These are phyloP conservation scores for Mycena latifolia DNA, from an alignment of 768 basidiomycete species.

Conservation along the genomic window DNA sequence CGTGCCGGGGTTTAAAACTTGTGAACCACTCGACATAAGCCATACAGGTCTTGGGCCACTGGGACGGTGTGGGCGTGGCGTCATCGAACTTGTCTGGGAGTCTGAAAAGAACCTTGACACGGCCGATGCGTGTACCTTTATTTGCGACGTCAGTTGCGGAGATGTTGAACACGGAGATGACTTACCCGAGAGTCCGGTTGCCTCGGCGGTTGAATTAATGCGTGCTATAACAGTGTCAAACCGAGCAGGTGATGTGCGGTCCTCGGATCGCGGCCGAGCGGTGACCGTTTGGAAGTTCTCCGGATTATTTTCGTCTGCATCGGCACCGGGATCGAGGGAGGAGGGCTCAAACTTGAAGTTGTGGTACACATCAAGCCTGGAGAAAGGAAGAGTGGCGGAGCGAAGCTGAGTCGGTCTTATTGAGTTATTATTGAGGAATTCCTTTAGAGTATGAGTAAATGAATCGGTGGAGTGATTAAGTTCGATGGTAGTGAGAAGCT, in stretches of 20 bases:
- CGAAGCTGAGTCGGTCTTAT: constrained; percentile 14
- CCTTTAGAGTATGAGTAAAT: constrained; percentile 9
- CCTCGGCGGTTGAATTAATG: constrained; percentile 34
- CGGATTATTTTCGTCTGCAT: constrained; percentile 16
- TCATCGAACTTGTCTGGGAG: constrained; percentile 1
- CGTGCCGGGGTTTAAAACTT: constrained; percentile 1
- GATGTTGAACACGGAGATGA: neutral
- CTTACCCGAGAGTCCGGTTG: constrained; percentile 38
- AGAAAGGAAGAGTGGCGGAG: constrained; percentile 33
- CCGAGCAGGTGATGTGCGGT: constrained; percentile 19
- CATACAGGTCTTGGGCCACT: constrained; percentile 32
- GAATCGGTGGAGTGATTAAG: neutral
- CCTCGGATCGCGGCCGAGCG: neutral
- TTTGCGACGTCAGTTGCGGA: neutral
- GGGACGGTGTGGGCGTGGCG: constrained; percentile 1
- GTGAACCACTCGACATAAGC: constrained; percentile 12
- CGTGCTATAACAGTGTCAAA: constrained; percentile 44
- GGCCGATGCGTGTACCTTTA: neutral
- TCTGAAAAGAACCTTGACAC: constrained; percentile 10
- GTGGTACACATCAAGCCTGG: constrained; percentile 38
- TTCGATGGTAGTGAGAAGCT: neutral
- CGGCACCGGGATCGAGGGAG: constrained; percentile 36
- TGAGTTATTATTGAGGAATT: constrained; percentile 31
- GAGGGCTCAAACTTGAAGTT: constrained; percentile 40
- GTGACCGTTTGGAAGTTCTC: too few relatives aligned